Base-by-base conservation (phyloP, 2,329 filamentous ascomycete genomes). In the Fusarium sp. region DNA sequence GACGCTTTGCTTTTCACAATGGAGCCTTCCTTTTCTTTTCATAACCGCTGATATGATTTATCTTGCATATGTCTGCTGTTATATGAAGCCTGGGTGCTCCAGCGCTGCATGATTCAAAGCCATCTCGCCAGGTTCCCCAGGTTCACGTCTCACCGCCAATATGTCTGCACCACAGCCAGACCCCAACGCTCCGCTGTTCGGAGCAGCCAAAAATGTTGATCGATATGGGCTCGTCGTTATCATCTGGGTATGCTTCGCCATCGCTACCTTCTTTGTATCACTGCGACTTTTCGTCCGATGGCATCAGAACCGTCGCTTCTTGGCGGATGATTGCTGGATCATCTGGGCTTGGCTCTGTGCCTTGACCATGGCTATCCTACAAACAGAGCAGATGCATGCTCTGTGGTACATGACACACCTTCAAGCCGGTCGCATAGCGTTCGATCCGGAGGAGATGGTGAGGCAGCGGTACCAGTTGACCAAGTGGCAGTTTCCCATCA, bases 251-350 rank as follows among this genome's bases (percentile, higher is more conserved):
- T 68, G 65, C 25, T 68, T 68, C n/a, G 46, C 43, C 3, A 13
- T 64, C 8, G 63, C 65, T 12, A 55, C 65, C 0, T 14, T 58
- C 7, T 68, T 68, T 12, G 48, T 68, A 0, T 54, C 49, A 2
- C 12, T 68, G 0, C 52, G 65, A 0, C 52, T 68, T 2, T 54
- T 55, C 1, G 65, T 68, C 14, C 49, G 65, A 7, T 68, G 65
- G 65, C 49, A 25, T 0, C 65, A 68, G 16, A 68, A 68, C 11
- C 37, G 50, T 5, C 50, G 58, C 3, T 64, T 68, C 4, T 34
- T 68, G 0, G 41, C 65, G 1, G 65, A 68, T 11, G 65, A 68
- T n/a, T 68, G 67, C 31, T 68, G 65, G 65, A 68, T 68, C 4
- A 42, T 26, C 0, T 68, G 59, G 41, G 65, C 65, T 13, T 68